Evolutionary conservation across 352 stramenopile genomes (phyloP).

Genomic region (Thraustochytrium striatum): DNA sequence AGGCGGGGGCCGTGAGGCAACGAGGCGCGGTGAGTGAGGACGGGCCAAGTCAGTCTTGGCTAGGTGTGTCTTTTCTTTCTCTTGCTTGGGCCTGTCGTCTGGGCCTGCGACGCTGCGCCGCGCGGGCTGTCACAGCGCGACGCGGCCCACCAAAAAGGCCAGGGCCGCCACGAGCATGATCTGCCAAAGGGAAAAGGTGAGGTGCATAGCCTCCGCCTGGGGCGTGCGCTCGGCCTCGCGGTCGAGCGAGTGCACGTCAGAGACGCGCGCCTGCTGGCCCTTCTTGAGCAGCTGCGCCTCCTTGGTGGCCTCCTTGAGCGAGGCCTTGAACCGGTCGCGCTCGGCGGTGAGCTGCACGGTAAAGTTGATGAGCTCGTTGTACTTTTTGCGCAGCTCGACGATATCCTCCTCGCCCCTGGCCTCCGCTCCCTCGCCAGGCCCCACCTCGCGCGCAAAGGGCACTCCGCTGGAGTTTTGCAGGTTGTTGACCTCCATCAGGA

Average conservation of each 20-base stretch:
- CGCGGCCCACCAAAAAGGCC: slow-evolving; percentile 3
- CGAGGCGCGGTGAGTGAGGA: too few relatives aligned
- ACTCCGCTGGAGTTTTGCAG: not conserved
- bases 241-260: not conserved
- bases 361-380: slow-evolving; percentile 49
- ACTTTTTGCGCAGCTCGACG: slow-evolving; percentile 44
- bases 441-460: not conserved
- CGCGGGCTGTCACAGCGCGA: too few relatives aligned
- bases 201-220: not conserved
- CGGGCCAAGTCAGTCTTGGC: too few relatives aligned
- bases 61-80: too few relatives aligned
- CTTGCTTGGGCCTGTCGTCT: too few relatives aligned
- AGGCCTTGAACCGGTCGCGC: slow-evolving; percentile 46
- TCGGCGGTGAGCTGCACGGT: slow-evolving; percentile 47
- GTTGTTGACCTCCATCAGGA: slow-evolving; percentile 30
- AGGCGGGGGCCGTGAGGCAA: too few relatives aligned
- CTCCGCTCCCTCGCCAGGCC: not conserved
- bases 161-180: slow-evolving; percentile 37
- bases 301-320: slow-evolving; percentile 43
- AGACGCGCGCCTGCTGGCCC: not conserved
- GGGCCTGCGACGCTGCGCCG: too few relatives aligned
- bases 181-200: slow-evolving; percentile 12
- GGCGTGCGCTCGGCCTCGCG: not conserved
- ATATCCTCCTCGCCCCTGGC: not conserved
- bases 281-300: slow-evolving; percentile 34